A percentile compares a stretch with the other conserved stretches of the same genome.
These are phyloP conservation scores for Solanum paucissectum DNA, from an alignment of 257 asterid genomes.

Conservation along the genomic window DNA sequence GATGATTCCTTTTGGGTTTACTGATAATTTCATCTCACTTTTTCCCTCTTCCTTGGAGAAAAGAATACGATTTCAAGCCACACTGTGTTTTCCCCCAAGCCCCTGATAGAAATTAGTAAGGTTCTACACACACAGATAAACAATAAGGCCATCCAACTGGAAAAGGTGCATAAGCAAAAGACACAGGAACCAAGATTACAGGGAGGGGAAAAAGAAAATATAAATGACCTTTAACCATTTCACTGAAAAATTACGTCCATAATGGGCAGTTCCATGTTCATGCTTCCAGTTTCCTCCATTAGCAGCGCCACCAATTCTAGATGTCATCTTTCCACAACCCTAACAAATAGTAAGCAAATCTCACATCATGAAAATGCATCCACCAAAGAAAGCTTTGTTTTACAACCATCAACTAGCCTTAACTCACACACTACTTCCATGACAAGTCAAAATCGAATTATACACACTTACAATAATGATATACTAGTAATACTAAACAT, in stretches of 20 bases:
- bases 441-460: not conserved
- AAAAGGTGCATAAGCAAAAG: not conserved
- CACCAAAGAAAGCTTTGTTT: not conserved
- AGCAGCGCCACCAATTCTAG: slow-evolving; percentile 71
- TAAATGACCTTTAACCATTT: slow-evolving; percentile 82
- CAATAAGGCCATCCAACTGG: not conserved
- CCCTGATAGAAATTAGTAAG: not conserved
- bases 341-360: slow-evolving; percentile 2
- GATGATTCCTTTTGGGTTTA: not conserved
- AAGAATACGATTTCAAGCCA: not conserved
- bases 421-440: not conserved
- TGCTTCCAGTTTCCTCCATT: slow-evolving; percentile 98
- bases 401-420: not conserved
- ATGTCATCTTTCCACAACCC: slow-evolving; percentile 98
- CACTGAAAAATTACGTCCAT: slow-evolving; percentile 81
- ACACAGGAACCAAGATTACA: not conserved
- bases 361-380: not conserved
- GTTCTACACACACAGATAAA: not conserved
- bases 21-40: not conserved
- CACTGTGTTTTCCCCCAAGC: not conserved
- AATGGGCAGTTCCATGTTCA: slow-evolving; percentile 93
- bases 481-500: not conserved
- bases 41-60: not conserved
- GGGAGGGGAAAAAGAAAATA: not conserved
- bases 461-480: not conserved